Evolutionary conservation across 192 early-diverging fungal genomes (phyloP), one percentile per base, ranked within the genome.

Genomic region (Paraglomus brasilianum): DNA sequence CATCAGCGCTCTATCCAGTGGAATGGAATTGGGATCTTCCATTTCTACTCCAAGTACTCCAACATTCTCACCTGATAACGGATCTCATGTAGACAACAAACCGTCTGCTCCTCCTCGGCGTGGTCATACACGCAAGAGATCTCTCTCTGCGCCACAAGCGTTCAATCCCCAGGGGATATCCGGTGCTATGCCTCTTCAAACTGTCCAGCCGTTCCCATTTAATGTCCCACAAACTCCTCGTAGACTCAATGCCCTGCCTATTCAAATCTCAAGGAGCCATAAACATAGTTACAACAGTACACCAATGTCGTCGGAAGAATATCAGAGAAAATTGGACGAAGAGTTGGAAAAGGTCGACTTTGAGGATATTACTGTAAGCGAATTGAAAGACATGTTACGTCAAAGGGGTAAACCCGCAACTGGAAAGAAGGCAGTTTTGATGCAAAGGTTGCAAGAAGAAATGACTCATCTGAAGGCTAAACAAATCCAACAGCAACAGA

Each of bases 281-380:
- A 69, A 69, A 47, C 52, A 69, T 69, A 38, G 19, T 47, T 56
- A 69, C 10, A 13, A 42, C 42, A 58, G 42, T 57, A 11, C 67
- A 47, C 40, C 55, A 17, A 47, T 69, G 22, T 69, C 67, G 4
- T 56, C 67, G 39, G 84, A 82, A 59, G 80, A 83, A 42, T 81
- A 83, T 45, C 84, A 85, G 62, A 77, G 72, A 19, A 71, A 76
- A 50, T 69, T 91, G 21, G 85, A 92, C 69, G 82, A 87, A 49
- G 81, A 84, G 38, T 77, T 92, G 59, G 79, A 82, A 49, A 78
- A 74, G 11, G 81, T 86, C 7, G 80, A 91, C 44, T 90, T 91
- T 76, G 84, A 89, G 39, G 90, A 91, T 71, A 84, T 91, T 15
- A 91, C 90, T 0, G 90, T 91, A 0, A 74, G 80, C 5, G 90